Conservation (phyloP, 768 basidiomycete genomes). For the Podaxis carcinomalis region DNA sequence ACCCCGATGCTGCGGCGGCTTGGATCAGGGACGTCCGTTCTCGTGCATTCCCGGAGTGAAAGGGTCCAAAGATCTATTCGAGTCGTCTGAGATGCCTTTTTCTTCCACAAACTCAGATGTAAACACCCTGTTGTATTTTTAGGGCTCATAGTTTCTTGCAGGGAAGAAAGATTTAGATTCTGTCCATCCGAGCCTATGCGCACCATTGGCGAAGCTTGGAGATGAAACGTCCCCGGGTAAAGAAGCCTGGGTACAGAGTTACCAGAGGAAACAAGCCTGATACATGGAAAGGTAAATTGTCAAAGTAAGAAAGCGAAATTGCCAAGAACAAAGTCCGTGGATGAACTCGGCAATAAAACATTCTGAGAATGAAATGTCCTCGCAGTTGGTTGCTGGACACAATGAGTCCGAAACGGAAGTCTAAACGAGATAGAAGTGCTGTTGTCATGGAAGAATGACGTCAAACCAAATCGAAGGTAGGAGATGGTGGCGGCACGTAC, state of each 20-base stretch:
- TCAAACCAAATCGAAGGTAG: neutral
- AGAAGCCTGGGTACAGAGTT: too few species aligned
- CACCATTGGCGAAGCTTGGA: too few species aligned
- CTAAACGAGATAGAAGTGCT: slow-evolving; percentile 21
- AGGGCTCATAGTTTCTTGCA: neutral
- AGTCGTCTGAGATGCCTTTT: neutral
- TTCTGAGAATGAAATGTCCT: too few species aligned
- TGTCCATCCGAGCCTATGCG: too few species aligned
- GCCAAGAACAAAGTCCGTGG: too few species aligned
- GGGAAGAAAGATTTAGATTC: too few species aligned
- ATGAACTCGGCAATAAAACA: too few species aligned
- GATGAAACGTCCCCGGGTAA: too few species aligned
- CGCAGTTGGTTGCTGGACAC: neutral
- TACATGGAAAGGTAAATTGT: too few species aligned
- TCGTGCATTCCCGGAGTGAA: slow-evolving; percentile 30
- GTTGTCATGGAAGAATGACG: neutral
- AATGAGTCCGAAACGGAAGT: neutral
- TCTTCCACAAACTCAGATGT: neutral
- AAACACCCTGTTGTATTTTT: neutral
- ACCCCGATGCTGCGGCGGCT: slow-evolving; percentile 33
- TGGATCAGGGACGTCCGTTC: slow-evolving; percentile 38
- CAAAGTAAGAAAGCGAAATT: too few species aligned
- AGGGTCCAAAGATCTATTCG: neutral
- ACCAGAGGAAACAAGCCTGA: too few species aligned
- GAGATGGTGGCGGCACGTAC: slow-evolving; percentile 22